Evolutionary conservation across 805 yeast genomes (phyloP), one percentile per base, ranked within the genome.

Genomic region (Starmerella cellae): DNA sequence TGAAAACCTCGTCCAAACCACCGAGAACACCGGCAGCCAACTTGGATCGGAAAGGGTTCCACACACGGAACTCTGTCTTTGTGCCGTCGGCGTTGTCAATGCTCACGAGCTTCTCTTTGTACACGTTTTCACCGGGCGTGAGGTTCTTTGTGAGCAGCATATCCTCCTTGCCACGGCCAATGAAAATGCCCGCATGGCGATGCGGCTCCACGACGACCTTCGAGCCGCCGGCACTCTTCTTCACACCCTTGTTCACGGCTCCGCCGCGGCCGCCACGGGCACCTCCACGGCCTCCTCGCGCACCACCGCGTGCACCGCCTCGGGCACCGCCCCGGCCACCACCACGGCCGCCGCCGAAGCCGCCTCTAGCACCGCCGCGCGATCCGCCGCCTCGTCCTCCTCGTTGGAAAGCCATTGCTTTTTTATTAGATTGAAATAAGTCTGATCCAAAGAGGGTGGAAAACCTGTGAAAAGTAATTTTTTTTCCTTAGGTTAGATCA

Each of bases 11-110:
- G 64, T 83, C 98, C 56, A 91, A 70, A 81, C 98, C 98, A 70
- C 98, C 98, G 84, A 91, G 82, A 55, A 91, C 83, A 82, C 98
- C 98, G 50, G 98, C 98, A 64, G 98, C 98, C 71, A 91, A 73
- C 76, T 91, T 91, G 47, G 97, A 88, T 79, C 98, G 82, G 82
- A 91, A 91, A 51, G 98, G 98, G 70, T 91, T 91, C 98, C 98
- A 91, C 55, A 91, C 98, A 76, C 98, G 87, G 79, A 91, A 91
- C 73, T 91, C 98, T 49, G 78, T 75, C 74, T 91, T 91, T 60
- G 96, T 85, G 46, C 78, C 82, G 61, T 81, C 94, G 59, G 71
- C 75, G 45, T 88, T 75, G 65, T 91, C 98, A 49, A 91, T 74
- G 45, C 93, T 67, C 51, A 91, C 73, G 72, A 97, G 78, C 77